Evolutionary conservation across 2,329 filamentous ascomycete species (phyloP), one percentile per base, ranked within the genome.

Genomic region (Thermothelomyces thermophilus): DNA sequence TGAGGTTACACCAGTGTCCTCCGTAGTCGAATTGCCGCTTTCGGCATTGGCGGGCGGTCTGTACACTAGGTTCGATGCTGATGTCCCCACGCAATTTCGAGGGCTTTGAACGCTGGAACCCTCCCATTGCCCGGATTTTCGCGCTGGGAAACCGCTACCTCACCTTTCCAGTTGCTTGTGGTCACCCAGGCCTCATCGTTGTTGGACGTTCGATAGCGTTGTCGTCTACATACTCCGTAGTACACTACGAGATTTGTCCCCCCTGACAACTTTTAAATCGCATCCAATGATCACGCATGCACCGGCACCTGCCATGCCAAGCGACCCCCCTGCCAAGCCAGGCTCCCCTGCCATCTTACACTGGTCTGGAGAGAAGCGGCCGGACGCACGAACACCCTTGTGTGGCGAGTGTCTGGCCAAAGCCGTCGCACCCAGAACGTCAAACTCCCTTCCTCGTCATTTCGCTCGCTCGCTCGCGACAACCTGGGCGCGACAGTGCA

Each of bases 221-320:
- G 28, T 24, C 35, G 22, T 8, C 28, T 41, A n/a, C n/a, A n/a
- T n/a, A n/a, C n/a, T n/a, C n/a, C n/a, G n/a, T n/a, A n/a, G n/a
- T n/a, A n/a, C n/a, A n/a, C n/a, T n/a, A 26, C 13, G 7, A 58
- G 55, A 58, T 58, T 56, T 47, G 47, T 40, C 45, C 26, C 55
- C 46, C 42, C 42, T 56, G 53, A 57, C 19, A 37, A 5, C 24
- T 9, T 9, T 9, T 5, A 26, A 26, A 26, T 26, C 5, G 24
- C 53, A 40, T 44, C 56, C 56, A 59, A 58, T 60, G 40, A 54
- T 39, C 19, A 33, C 19, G 31, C 50, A 43, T 41, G 46, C 41
- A 42, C 26, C 49, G 22, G 30, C 31, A 19, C 14, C 37, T 39
- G 41, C 48, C 28, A 31, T 52, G 55, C 36, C 39, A 46, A 49